Evolutionary conservation across 176 grass and related monocot species (phyloP).

Genomic region (Otatea glauca): DNA sequence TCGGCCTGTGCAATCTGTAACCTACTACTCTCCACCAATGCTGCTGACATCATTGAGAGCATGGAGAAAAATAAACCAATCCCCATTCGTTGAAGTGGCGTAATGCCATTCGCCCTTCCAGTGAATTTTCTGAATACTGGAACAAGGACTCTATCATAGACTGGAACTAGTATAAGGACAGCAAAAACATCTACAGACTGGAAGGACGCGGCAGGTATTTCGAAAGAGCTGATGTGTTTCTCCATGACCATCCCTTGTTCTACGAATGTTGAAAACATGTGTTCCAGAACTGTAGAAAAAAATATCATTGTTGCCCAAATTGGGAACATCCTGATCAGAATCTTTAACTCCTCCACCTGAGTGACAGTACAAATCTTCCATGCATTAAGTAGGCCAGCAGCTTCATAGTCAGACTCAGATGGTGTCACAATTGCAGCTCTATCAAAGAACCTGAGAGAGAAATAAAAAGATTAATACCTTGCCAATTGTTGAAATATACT

Average conservation of each 20-base stretch:
- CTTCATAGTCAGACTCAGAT: conserved; percentile 37
- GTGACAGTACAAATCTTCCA: conserved; percentile 63
- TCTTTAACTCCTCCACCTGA: conserved; percentile 73
- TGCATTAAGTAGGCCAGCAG: conserved; percentile 37
- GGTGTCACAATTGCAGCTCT: conserved; percentile 60
- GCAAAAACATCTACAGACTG: conserved; percentile 49
- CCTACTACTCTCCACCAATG: conserved; percentile 56
- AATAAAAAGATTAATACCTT: conserved; percentile 20
- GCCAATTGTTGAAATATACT: not conserved
- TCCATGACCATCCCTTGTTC: conserved; percentile 65
- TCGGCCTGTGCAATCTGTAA: conserved; percentile 36
- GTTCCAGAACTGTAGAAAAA: conserved; percentile 52
- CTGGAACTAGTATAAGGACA: conserved; percentile 53
- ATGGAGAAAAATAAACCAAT: conserved; percentile 52
- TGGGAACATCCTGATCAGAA: conserved; percentile 62
- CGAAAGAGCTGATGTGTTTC: conserved; percentile 39
- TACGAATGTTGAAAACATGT: conserved; percentile 59
- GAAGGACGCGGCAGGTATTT: conserved; percentile 67
- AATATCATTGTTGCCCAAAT: conserved; percentile 57
- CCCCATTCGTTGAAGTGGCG: conserved; percentile 57
- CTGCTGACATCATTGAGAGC: conserved; percentile 56
- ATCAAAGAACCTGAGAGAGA: conserved; percentile 63
- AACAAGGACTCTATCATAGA: conserved; percentile 65
- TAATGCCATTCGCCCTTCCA: conserved; percentile 52
- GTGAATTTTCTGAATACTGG: conserved; percentile 53